Evolutionary conservation across 768 basidiomycete species (phyloP).

Genomic region (Phylloporus sp.): DNA sequence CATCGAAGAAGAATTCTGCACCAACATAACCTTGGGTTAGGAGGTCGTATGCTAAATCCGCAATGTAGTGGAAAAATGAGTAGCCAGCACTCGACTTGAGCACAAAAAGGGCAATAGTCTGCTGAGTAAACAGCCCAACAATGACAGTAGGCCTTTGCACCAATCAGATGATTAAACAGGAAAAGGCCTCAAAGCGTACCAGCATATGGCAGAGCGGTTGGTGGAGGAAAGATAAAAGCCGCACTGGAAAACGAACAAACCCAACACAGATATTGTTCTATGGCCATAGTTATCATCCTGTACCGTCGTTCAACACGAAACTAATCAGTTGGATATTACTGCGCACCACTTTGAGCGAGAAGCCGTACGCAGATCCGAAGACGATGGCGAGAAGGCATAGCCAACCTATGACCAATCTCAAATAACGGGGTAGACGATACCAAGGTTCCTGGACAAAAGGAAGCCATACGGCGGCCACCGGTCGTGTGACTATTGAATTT

Average conservation of each 20-base stretch:
- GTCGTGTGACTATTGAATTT: slow-evolving; percentile 61
- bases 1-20: slow-evolving; percentile 80
- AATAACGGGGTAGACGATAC: slow-evolving; percentile 50
- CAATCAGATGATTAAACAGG: not conserved
- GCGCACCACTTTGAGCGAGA: slow-evolving; percentile 54
- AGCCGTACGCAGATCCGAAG: slow-evolving; percentile 86
- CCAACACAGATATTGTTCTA: slow-evolving; percentile 77
- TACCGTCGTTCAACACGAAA: slow-evolving; percentile 13
- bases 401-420: slow-evolving; percentile 70
- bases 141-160: slow-evolving; percentile 73
- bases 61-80: slow-evolving; percentile 80
- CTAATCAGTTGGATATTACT: not conserved
- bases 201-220: slow-evolving; percentile 62
- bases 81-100: slow-evolving; percentile 82
- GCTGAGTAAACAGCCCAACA: slow-evolving; percentile 81
- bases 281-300: slow-evolving; percentile 69
- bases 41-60: slow-evolving; percentile 77
- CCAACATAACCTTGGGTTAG: slow-evolving; percentile 64
- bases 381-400: slow-evolving; percentile 69
- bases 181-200: slow-evolving; percentile 41
- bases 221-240: slow-evolving; percentile 68
- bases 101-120: slow-evolving; percentile 84
- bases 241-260: slow-evolving; percentile 75
- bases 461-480: slow-evolving; percentile 69
- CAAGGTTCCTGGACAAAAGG: slow-evolving; percentile 66